These are phyloP conservation scores for Cetraspora pellucida DNA, from an alignment of 192 early-diverging fungal species.

Conservation along the genomic window DNA sequence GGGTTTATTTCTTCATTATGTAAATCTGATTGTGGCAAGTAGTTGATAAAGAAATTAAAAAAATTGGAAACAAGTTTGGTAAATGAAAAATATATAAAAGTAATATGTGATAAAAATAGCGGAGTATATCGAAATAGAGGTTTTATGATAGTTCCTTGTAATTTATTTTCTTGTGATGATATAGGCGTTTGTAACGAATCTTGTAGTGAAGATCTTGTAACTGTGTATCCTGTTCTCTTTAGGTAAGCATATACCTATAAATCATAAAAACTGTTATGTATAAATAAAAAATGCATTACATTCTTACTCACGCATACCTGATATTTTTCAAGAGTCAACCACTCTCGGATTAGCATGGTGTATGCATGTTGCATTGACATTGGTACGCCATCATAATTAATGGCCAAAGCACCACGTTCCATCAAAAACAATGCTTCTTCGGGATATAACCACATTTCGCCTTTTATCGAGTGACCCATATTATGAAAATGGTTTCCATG, in stretches of 20 bases:
- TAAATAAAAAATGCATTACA: neutral
- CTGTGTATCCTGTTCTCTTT: slow-evolving; percentile 56
- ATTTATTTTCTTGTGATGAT: neutral
- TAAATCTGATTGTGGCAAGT: neutral
- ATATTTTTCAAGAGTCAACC: slow-evolving; percentile 45
- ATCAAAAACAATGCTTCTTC: slow-evolving; percentile 56
- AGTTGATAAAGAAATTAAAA: neutral
- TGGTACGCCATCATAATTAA: slow-evolving; percentile 28
- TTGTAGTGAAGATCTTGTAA: slow-evolving; percentile 41
- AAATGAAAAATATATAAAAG: neutral
- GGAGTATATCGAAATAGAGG: too few relatives aligned
- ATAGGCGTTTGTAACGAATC: neutral
- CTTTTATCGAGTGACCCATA: slow-evolving; percentile 49
- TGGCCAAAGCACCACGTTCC: slow-evolving; percentile 44
- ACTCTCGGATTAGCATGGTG: slow-evolving; percentile 34
- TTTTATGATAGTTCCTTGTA: neutral
- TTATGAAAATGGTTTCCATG: slow-evolving; percentile 29
- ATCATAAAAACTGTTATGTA: slow-evolving; percentile 27
- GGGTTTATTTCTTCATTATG: neutral
- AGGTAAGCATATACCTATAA: slow-evolving; percentile 51
- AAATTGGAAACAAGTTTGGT: neutral
- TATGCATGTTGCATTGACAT: slow-evolving; percentile 45
- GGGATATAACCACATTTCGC: slow-evolving; percentile 43
- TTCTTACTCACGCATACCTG: slow-evolving; percentile 31
- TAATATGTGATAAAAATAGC: too few relatives aligned